Base-by-base conservation (phyloP, 805 yeast genomes). In the Candida insectalens region DNA sequence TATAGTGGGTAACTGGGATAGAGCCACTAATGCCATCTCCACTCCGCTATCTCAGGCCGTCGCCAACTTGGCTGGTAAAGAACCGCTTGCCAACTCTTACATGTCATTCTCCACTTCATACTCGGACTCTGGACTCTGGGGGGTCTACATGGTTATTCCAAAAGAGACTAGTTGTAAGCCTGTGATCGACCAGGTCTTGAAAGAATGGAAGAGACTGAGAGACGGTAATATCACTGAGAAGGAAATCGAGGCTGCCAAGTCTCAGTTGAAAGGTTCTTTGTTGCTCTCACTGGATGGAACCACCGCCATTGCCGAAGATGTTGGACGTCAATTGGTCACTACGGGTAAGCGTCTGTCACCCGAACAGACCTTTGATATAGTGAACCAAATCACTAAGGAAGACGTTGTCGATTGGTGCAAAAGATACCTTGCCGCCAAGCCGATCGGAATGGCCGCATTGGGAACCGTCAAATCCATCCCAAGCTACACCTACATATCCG, bases 91-190 rank as follows among this genome's bases (percentile, higher is more conserved):
- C 36, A 92, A 92, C 61, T 83, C 95, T 6, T 92, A 80, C 63
- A 82, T 87, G 95, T 85, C 96, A 5, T 92, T 89, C 62, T 83
- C 95, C 20, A 92, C 99, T 2, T 83, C 95, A 1, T 92, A 92
- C 60, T 88, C 96, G 8, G 99, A 92, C 60, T 83, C 96, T 9
- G 99, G 99, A 6, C 64, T 92, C 35, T 89, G 96, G 96, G 99
- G 99, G 23, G 80, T 89, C 47, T 92, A 92, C 55, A 68, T 92
- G 39, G 84, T 85, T 6, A 75, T 94, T 16, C 96, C 89, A 46
- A 78, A 77, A 50, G 70, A 69, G 42, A 69, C 76, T 20, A 66
- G 82, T 43, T 65, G 83, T 46, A 75, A 72, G 43, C 66, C 72
- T 25, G 72, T 88, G 33, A 71, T 84, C 23, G 76, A 80, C 48